These are phyloP conservation scores for Colletotrichum sp. DNA, from an alignment of 2,329 filamentous ascomycete genomes.

Conservation along the genomic window DNA sequence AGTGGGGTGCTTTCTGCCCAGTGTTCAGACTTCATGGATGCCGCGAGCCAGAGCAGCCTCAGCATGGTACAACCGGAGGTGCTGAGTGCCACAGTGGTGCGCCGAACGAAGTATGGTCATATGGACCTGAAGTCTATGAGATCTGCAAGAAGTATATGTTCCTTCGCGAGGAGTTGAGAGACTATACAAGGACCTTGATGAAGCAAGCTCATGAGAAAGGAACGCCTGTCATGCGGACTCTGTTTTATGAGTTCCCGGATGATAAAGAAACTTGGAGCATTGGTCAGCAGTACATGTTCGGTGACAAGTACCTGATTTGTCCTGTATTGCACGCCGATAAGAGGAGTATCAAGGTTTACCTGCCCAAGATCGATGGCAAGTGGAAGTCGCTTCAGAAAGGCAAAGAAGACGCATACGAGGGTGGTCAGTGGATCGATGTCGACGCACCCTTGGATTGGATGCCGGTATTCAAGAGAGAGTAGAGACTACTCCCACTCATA, in stretches of 20 bases:
- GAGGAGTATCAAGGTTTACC: slow-evolving; percentile 51
- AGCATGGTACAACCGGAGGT: slow-evolving; percentile 21
- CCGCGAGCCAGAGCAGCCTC: slow-evolving; percentile 57
- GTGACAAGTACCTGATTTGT: slow-evolving; percentile 60
- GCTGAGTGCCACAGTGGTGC: slow-evolving; percentile 51
- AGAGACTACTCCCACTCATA: background rate
- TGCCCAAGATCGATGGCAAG: slow-evolving; percentile 41
- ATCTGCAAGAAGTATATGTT: slow-evolving; percentile 65
- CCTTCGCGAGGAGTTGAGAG: slow-evolving; percentile 61
- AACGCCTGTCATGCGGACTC: slow-evolving; percentile 63
- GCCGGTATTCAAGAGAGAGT: slow-evolving; percentile 18
- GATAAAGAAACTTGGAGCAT: slow-evolving; percentile 61
- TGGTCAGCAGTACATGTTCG: slow-evolving; percentile 69
- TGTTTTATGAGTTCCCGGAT: slow-evolving; percentile 68
- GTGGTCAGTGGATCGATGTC: slow-evolving; percentile 15
- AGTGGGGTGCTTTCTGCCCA: slow-evolving; percentile 71
- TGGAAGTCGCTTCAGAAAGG: slow-evolving; percentile 12
- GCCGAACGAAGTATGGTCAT: slow-evolving; percentile 70
- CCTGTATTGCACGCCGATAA: slow-evolving; percentile 59
- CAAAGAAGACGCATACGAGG: background rate
- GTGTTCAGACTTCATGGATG: slow-evolving; percentile 73
- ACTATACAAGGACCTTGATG: slow-evolving; percentile 65
- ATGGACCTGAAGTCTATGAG: slow-evolving; percentile 62
- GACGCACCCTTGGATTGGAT: slow-evolving; percentile 23
- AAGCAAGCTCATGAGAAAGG: slow-evolving; percentile 63